Percentiles rank a stretch among this genome's conserved stretches.
Evolutionary conservation across 306 rosid species (phyloP).

Genomic region (Abrus pulchellus): DNA sequence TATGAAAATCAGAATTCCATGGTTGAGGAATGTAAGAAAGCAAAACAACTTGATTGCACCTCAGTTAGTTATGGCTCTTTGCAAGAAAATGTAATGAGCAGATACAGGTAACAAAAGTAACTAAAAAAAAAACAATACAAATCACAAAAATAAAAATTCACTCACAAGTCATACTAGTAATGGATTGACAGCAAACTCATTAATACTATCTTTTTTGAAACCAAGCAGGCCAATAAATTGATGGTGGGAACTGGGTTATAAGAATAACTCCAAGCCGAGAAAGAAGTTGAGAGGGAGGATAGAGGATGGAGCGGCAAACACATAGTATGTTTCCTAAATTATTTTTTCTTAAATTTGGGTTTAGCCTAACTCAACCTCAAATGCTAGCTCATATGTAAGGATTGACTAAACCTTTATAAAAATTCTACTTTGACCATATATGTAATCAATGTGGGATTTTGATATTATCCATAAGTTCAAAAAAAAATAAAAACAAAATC

Average conservation of each 20-base stretch:
- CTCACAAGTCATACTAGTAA: neutral
- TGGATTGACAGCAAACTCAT: neutral
- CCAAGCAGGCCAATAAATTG: neutral
- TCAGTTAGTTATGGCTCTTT: neutral
- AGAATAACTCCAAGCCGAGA: neutral
- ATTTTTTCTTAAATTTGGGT: neutral
- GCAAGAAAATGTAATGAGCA: conserved; percentile 1
- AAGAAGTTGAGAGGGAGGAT: neutral
- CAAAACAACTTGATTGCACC: neutral
- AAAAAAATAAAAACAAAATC: neutral
- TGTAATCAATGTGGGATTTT: too few species aligned
- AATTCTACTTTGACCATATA: too few species aligned
- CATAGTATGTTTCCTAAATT: neutral
- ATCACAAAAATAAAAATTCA: neutral
- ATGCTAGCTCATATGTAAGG: too few species aligned
- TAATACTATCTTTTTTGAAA: neutral
- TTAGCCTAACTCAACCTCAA: too few species aligned
- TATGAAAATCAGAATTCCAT: conserved; percentile 1
- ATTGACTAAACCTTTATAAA: too few species aligned
- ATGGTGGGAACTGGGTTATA: neutral
- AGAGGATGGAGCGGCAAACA: neutral
- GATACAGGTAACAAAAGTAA: neutral
- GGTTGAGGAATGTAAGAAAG: neutral
- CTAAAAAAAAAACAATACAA: neutral
- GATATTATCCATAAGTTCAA: too few species aligned